phyloP scores from a whole-genome alignment of 1,284 basidiomycete genomes.

The Trametes polyzona region DNA sequence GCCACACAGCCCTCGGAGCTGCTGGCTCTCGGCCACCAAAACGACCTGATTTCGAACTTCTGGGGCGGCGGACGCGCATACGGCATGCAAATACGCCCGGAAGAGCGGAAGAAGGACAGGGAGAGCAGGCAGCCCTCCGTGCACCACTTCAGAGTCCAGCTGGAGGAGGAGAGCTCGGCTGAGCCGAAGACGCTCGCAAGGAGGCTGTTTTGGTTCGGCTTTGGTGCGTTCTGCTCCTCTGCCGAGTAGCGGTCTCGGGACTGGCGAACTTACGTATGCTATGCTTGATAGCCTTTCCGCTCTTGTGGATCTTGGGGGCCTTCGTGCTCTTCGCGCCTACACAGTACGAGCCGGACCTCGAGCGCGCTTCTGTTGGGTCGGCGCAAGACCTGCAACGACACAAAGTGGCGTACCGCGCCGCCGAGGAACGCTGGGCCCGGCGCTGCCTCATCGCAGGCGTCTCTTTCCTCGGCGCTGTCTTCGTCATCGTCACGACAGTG shows the following conservation, averaged over 20 bases:
- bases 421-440: slow-evolving; percentile 19
- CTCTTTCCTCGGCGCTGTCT: not conserved
- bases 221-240: slow-evolving; percentile 12
- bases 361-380: slow-evolving; percentile 10
- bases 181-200: slow-evolving; percentile 22
- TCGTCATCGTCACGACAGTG: slow-evolving; percentile 3
- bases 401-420: slow-evolving; percentile 8
- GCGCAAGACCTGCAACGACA: slow-evolving; percentile 16
- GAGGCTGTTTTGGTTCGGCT: slow-evolving; percentile 18
- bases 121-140: slow-evolving; percentile 9
- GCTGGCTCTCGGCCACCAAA: slow-evolving; percentile 16
- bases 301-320: slow-evolving; percentile 19
- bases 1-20: slow-evolving; percentile 9
- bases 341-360: slow-evolving; percentile 10
- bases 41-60: slow-evolving; percentile 23
- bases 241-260: not conserved
- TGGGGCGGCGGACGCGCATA: slow-evolving; percentile 18
- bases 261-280: not conserved
- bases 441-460: slow-evolving; percentile 13
- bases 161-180: not conserved
- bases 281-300: slow-evolving; percentile 9
- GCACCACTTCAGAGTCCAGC: not conserved
- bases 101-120: not conserved
- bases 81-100: slow-evolving; percentile 2
- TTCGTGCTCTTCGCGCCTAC: slow-evolving; percentile 12